Conservation (phyloP, 2,329 filamentous ascomycete genomes). For the Uncinocarpus reesii region DNA sequence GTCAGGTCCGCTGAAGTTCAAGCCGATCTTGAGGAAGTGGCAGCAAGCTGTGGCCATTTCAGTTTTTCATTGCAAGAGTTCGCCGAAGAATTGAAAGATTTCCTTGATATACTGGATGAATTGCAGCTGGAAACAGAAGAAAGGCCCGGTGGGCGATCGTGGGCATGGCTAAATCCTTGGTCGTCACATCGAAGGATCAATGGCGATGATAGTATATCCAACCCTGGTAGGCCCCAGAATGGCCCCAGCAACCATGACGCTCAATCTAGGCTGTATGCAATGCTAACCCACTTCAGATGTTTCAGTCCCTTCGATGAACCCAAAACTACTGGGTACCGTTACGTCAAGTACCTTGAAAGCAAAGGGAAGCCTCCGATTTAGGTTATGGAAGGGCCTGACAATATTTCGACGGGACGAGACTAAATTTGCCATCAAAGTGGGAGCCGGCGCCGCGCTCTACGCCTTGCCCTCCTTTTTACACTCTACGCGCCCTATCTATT, state of each 20-base stretch:
- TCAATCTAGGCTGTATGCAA: background rate
- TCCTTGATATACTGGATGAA: slow-evolving; percentile 75
- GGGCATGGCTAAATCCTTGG: slow-evolving; percentile 87
- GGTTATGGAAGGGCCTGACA: slow-evolving; percentile 46
- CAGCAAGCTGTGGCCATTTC: slow-evolving; percentile 95
- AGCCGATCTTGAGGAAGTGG: slow-evolving; percentile 93
- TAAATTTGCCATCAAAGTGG: slow-evolving; percentile 83
- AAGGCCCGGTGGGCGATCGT: slow-evolving; percentile 52
- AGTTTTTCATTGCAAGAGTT: slow-evolving; percentile 85
- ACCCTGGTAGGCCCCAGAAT: background rate
- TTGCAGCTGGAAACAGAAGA: slow-evolving; percentile 60
- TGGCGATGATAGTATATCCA: background rate
- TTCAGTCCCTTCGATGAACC: slow-evolving; percentile 15
- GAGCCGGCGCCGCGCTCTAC: slow-evolving; percentile 77
- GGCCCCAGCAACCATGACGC: background rate
- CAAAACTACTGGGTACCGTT: background rate
- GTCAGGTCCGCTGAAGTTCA: slow-evolving; percentile 63
- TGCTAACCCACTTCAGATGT: slow-evolving; percentile 13
- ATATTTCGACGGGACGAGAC: slow-evolving; percentile 55
- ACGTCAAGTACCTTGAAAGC: background rate
- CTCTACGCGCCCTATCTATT: slow-evolving; percentile 66
- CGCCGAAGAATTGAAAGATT: slow-evolving; percentile 75
- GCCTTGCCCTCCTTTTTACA: slow-evolving; percentile 80
- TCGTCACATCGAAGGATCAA: background rate
- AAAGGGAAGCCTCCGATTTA: slow-evolving; percentile 33